A percentile compares a stretch with the other conserved stretches of the same genome.
phyloP scores from a whole-genome alignment of 306 rosid genomes.

The Erythrophleum fordii region DNA sequence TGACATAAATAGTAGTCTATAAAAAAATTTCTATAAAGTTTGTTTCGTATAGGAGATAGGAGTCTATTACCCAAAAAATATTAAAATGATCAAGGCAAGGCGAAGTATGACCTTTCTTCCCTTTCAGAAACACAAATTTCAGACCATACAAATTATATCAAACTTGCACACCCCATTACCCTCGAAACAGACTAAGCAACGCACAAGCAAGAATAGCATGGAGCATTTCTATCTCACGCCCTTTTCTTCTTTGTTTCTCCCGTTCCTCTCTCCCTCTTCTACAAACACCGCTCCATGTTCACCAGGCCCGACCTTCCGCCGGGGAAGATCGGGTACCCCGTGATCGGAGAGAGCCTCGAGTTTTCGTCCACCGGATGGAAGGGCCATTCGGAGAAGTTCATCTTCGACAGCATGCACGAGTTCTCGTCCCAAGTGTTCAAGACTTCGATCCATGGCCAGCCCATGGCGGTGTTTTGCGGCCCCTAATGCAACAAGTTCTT shows the following conservation, averaged over 20 bases:
- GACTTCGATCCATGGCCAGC: slow-evolving; percentile 66
- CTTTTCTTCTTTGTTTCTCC: slow-evolving; percentile 60
- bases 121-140: no score
- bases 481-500: slow-evolving; percentile 79
- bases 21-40: no score
- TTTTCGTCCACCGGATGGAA: slow-evolving; percentile 76
- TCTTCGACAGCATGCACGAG: slow-evolving; percentile 73
- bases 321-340: slow-evolving; percentile 68
- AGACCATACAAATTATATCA: no score
- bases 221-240: slow-evolving; percentile 61
- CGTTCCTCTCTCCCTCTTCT: slow-evolving; percentile 48
- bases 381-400: slow-evolving; percentile 89
- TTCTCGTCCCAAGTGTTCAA: slow-evolving; percentile 64
- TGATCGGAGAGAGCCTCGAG: slow-evolving; percentile 78
- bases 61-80: no score
- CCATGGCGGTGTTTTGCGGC: slow-evolving; percentile 68
- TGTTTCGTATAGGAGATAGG: no score
- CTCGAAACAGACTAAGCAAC: background rate
- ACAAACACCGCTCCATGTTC: slow-evolving; percentile 57
- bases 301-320: slow-evolving; percentile 64
- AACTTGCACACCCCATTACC: no score
- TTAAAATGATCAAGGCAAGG: no score
- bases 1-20: no score
- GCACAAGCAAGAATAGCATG: slow-evolving; percentile 52
- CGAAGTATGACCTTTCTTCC: no score